Evolutionary conservation across 345 rosid genomes (phyloP), one percentile per base, ranked within the genome.

Genomic region (Anastatica hierochuntica): DNA sequence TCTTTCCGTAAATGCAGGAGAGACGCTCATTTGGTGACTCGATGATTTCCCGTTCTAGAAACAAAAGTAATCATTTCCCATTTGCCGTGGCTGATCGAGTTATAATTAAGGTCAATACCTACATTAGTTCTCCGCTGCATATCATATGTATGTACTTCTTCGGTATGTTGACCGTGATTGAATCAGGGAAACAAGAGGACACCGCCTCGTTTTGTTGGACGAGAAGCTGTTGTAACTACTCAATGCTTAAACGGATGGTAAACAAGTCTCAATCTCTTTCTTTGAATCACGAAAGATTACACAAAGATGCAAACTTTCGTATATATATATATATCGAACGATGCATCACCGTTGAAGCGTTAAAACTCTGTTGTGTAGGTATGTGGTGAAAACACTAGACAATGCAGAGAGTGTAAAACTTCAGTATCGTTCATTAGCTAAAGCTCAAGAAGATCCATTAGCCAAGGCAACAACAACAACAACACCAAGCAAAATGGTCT

Each of bases 161-260:
- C n/a, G n/a, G n/a, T n/a, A n/a, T n/a, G n/a, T n/a, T n/a, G n/a
- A n/a, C n/a, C n/a, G n/a, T n/a, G n/a, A n/a, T n/a, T 73, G 60
- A 59, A 65, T 20, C 78, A 90, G 97, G 97, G 97, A 40, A 90
- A 90, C 79, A 90, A 83, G 76, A 81, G 97, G 77, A 90, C 94
- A 24, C 97, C 97, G 1, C 76, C 75, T 68, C 90, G 90, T 46
- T 90, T 90, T 79, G 97, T 90, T 60, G 97, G 95, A 58, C 88
- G 97, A 1, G 86, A 83, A 73, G 97, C 97, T 49, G 79, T 86
- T 52, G 95, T 86, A 34, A 90, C 95, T 51, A 80, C 97, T 23
- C 97, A 90, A 53, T 90, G 97, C 88, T 76, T 90, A 66, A 86
- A 90, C 63, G 97, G 95, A 80, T 90, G 97, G 97, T 85, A 62